phyloP scores from a whole-genome alignment of 176 grass and related monocot species.

The Oryza glaberrima region DNA sequence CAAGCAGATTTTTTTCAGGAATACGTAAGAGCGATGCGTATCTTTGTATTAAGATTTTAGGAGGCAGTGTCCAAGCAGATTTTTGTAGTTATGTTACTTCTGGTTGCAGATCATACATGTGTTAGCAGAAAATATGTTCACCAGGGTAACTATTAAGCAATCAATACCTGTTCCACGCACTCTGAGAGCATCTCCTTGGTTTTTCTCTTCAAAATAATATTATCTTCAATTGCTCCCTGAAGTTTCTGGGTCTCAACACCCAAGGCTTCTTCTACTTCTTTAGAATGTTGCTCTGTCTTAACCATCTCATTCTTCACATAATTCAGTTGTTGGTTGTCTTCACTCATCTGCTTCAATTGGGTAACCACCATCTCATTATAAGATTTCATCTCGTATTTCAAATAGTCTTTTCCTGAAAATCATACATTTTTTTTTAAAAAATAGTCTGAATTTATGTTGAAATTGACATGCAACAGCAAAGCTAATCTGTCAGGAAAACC shows the following conservation, averaged over 20 bases:
- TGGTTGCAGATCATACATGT: neutral
- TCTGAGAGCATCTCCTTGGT: constrained; percentile 64
- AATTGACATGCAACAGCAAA: constrained; percentile 9
- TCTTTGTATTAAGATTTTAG: too few species aligned
- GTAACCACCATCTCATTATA: constrained; percentile 89
- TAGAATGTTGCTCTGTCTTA: constrained; percentile 50
- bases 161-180: constrained; percentile 74
- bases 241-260: constrained; percentile 53
- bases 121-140: constrained; percentile 12
- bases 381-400: constrained; percentile 87
- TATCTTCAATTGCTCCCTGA: constrained; percentile 54
- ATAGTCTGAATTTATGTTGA: constrained; percentile 1
- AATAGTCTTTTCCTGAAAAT: constrained; percentile 62
- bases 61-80: neutral
- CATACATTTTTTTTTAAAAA: neutral
- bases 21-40: too few species aligned
- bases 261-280: constrained; percentile 68
- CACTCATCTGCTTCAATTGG: constrained; percentile 82
- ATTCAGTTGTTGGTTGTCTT: constrained; percentile 77
- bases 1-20: neutral
- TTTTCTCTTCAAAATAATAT: constrained; percentile 54
- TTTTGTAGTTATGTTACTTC: neutral
- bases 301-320: constrained; percentile 65
- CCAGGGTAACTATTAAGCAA: neutral
- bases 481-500: neutral